Evolutionary conservation across 345 rosid species (phyloP).

Genomic region (Heritiera fomes): DNA sequence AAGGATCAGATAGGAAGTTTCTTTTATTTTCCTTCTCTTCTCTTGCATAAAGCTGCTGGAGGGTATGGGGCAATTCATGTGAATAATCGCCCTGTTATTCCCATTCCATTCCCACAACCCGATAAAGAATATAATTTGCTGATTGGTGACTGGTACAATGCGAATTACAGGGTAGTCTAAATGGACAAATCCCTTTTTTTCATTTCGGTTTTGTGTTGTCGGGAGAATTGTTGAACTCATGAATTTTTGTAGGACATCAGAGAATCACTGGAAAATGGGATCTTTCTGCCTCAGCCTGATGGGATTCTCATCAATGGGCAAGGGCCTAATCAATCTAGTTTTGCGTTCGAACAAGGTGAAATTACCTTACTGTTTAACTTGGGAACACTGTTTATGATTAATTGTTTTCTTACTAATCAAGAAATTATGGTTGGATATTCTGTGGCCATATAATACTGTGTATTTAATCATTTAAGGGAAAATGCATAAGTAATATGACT

Average conservation of each 20-base stretch:
- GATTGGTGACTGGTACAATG: conserved; percentile 7
- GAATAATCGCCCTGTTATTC: conserved; percentile 16
- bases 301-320: conserved; percentile 11
- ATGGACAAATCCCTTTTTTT: neutral
- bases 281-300: neutral
- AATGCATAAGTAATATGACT: too few relatives aligned
- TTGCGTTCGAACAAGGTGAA: conserved; percentile 2
- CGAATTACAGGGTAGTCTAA: neutral
- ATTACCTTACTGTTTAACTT: neutral
- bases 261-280: neutral
- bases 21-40: conserved; percentile 42
- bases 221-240: neutral
- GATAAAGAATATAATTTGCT: neutral
- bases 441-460: too few relatives aligned
- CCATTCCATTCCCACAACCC: conserved; percentile 7
- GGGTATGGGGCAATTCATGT: conserved; percentile 37
- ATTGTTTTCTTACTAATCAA: too few relatives aligned
- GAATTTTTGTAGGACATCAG: neutral
- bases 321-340: conserved; percentile 17
- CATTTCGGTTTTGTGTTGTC: neutral
- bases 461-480: too few relatives aligned
- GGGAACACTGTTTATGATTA: neutral
- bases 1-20: conserved; percentile 50
- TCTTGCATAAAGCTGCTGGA: conserved; percentile 40
- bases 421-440: too few relatives aligned